A percentile compares a stretch with the other conserved stretches of the same genome.
phyloP scores from a whole-genome alignment of 2,329 filamentous ascomycete genomes.

The Emergomyces orientalis region DNA sequence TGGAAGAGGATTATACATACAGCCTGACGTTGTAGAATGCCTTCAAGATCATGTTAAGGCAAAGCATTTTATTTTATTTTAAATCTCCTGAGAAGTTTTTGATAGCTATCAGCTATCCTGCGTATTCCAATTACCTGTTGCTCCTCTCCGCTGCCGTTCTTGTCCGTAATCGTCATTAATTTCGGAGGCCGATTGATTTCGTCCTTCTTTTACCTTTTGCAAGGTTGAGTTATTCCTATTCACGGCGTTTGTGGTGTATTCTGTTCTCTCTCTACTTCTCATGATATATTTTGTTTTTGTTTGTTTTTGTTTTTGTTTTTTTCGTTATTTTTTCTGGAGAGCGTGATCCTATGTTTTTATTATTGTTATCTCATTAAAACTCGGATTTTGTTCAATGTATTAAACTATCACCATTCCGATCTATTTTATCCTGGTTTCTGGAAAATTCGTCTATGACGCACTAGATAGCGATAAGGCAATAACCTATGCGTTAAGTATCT shows the following conservation, averaged over 20 bases:
- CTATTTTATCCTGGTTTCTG: neutral
- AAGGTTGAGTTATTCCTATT: neutral
- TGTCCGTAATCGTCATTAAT: neutral
- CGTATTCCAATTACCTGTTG: neutral
- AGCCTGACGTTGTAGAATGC: constrained; percentile 53
- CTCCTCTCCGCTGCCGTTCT: neutral
- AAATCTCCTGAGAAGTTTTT: neutral
- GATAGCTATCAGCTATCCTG: neutral
- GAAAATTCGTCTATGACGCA: neutral
- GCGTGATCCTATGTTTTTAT: neutral
- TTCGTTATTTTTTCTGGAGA: neutral
- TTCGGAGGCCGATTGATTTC: neutral
- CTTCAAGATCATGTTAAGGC: neutral
- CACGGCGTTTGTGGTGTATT: neutral
- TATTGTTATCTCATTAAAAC: neutral
- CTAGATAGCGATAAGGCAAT: neutral
- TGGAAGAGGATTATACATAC: constrained; percentile 65
- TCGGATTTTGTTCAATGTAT: neutral
- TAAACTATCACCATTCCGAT: neutral
- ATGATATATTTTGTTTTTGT: neutral
- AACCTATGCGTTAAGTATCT: neutral
- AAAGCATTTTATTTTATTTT: neutral
- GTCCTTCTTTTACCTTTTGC: neutral
- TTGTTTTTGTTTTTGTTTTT: neutral
- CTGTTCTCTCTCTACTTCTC: neutral